Evolutionary conservation across 176 grass and related monocot species (phyloP).

Genomic region (Pontederia paniculata): DNA sequence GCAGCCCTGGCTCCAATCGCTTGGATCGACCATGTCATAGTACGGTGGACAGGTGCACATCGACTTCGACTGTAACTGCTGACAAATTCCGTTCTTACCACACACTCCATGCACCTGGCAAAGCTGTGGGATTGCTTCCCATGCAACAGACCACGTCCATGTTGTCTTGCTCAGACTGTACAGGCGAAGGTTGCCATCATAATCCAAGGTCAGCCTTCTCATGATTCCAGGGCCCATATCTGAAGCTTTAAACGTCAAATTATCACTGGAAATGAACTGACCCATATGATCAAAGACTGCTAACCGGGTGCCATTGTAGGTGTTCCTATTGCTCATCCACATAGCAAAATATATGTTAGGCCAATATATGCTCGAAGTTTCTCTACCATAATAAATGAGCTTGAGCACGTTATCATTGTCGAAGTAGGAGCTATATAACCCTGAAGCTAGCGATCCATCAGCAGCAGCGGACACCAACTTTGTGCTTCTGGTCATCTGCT

Average conservation of each 20-base stretch:
- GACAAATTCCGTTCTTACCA: constrained; percentile 36
- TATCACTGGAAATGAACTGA: too few relatives aligned
- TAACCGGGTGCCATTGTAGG: constrained; percentile 22
- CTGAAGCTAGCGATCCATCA: constrained; percentile 29
- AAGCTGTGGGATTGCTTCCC: constrained; percentile 23
- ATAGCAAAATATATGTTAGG: constrained; percentile 1
- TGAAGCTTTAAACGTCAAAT: too few relatives aligned
- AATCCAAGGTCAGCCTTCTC: too few relatives aligned
- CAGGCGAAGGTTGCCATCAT: too few relatives aligned
- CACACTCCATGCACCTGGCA: constrained; percentile 46
- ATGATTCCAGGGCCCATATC: too few relatives aligned
- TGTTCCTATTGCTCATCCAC: constrained; percentile 5
- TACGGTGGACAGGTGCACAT: constrained; percentile 32
- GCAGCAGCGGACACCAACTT: constrained; percentile 26
- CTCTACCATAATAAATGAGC: constrained; percentile 37
- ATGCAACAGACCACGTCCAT: constrained; percentile 25
- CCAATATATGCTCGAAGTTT: constrained; percentile 39
- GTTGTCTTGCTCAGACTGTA: too few relatives aligned
- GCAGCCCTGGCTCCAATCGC: constrained; percentile 51
- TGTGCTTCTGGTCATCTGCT: constrained; percentile 31
- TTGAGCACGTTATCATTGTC: constrained; percentile 27
- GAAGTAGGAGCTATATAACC: constrained; percentile 34
- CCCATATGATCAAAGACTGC: too few relatives aligned
- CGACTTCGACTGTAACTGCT: neutral
- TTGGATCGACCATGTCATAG: constrained; percentile 32